Percentiles rank a stretch among this genome's conserved stretches.
These are phyloP conservation scores for Sarocladium brachiariae DNA, from an alignment of 2,329 filamentous ascomycete genomes.

Conservation along the genomic window DNA sequence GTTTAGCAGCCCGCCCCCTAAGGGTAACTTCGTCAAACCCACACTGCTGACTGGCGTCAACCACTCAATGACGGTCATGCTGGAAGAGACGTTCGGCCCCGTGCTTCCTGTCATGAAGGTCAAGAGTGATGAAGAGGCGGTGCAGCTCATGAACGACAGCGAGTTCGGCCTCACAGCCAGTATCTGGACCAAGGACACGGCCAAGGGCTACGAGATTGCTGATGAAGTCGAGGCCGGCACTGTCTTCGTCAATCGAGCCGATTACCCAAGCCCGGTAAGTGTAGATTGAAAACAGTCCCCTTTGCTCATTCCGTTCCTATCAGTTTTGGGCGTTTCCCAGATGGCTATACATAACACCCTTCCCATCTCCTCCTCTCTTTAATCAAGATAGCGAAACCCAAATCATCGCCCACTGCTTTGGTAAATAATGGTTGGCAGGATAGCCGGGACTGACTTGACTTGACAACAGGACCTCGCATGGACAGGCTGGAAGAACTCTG, in stretches of 20 bases:
- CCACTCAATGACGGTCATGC: slow-evolving; percentile 85
- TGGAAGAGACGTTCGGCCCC: slow-evolving; percentile 89
- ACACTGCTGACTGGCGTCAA: slow-evolving; percentile 73
- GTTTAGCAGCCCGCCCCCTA: slow-evolving; percentile 64
- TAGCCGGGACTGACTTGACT: neutral
- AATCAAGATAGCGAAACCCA: no score
- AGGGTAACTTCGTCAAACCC: slow-evolving; percentile 84
- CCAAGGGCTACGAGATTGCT: slow-evolving; percentile 66
- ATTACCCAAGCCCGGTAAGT: slow-evolving; percentile 85
- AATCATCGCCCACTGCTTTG: no score
- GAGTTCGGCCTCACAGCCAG: slow-evolving; percentile 93
- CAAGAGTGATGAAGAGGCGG: slow-evolving; percentile 69
- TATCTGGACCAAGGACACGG: slow-evolving; percentile 89
- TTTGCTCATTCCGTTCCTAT: no score
- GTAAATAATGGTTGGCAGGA: no score
- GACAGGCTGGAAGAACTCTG: slow-evolving; percentile 97
- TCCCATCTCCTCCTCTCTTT: no score
- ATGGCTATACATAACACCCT: no score
- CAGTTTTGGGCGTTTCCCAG: no score
- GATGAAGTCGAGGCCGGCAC: slow-evolving; percentile 86
- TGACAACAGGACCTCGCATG: slow-evolving; percentile 72
- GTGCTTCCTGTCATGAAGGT: slow-evolving; percentile 89
- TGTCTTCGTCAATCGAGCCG: slow-evolving; percentile 91
- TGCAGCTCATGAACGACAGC: slow-evolving; percentile 87
- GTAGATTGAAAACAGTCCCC: slow-evolving; percentile 5